A percentile compares a stretch with the other conserved stretches of the same genome.
These are phyloP conservation scores for Ceratocystis eucalypticola DNA, from an alignment of 2,329 filamentous ascomycete species.

Conservation along the genomic window DNA sequence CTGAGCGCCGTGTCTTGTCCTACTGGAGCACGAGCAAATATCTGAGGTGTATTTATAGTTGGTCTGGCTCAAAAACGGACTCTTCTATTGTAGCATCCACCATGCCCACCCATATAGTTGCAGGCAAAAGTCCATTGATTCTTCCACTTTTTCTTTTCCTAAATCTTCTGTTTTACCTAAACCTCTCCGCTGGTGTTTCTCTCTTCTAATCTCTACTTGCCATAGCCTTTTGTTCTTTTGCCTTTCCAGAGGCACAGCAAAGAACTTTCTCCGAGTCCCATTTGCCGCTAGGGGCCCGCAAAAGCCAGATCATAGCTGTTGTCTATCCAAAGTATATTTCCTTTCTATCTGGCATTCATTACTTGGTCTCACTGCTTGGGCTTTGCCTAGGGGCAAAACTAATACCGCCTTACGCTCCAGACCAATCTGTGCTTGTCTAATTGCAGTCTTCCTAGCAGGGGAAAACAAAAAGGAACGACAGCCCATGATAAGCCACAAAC, in stretches of 20 bases:
- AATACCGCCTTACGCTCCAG: background rate
- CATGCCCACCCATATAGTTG: background rate
- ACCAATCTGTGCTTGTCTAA: too few species aligned
- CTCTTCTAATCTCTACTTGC: background rate
- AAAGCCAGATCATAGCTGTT: background rate
- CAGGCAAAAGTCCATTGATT: background rate
- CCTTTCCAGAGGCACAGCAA: background rate
- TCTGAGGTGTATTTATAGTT: background rate
- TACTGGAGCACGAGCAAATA: background rate
- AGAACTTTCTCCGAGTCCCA: background rate
- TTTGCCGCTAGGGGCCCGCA: background rate
- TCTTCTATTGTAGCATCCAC: background rate
- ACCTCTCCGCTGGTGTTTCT: background rate
- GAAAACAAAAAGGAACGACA: background rate
- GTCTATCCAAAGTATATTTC: background rate
- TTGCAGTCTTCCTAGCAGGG: too few species aligned
- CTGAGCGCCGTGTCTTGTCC: conserved; percentile 1
- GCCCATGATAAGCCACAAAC: background rate
- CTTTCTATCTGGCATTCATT: background rate
- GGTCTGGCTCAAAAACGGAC: background rate
- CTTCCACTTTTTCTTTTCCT: background rate
- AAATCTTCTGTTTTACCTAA: background rate
- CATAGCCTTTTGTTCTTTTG: background rate
- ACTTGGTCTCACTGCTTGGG: background rate
- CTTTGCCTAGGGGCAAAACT: background rate